Base-by-base conservation (phyloP, 352 stramenopile species). In the Phytophthora chlamydospora region DNA sequence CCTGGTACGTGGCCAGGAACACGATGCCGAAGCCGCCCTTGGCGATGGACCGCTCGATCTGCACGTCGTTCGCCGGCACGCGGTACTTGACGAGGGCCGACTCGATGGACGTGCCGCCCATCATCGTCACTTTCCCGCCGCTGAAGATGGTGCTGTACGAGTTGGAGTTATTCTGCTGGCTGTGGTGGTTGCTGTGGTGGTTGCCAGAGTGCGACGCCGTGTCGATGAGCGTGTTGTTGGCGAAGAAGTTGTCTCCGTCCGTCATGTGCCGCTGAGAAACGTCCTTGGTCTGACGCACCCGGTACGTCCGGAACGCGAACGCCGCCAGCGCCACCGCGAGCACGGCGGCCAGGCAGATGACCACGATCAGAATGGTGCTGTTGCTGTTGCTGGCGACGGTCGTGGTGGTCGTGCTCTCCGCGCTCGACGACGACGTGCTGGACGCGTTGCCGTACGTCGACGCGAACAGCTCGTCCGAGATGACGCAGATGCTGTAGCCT, bases 1-100 rank as follows among this genome's bases (percentile, higher is more conserved):
- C 60, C 40, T 90, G 73, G 60, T 91, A 90, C 8, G 56, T 75
- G 0, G 83, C 85, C 24, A 94, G 55, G 52, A 85, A 89, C 8
- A 94, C 78, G 31, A 87, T 77, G 17, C 85, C 85, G 48, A 90
- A 94, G 32, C 85, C 85, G 13, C 85, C 85, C 56, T 91, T 87
- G 0, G 85, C 85, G 36, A 94, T 76, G 1, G 73, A 73, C 33
- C 83, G 80, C 24, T 88, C 68, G 24, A 91, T 67, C 31, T 75
- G 66, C 35, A 94, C 76, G 29, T 91, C 80, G 27, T 76, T 76
- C 13, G 74, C 76, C 11, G 81, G 79, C 21, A 94, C 88, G 36
- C 83, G 83, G 68, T 92, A 92, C 53, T 90, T 90, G 41, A 90
- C 58, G 8, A 92, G 73, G 4, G 66, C 83, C 16, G 75, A 79